Conservation (phyloP, 1,284 basidiomycete genomes). For the Puccinia polysora region DNA sequence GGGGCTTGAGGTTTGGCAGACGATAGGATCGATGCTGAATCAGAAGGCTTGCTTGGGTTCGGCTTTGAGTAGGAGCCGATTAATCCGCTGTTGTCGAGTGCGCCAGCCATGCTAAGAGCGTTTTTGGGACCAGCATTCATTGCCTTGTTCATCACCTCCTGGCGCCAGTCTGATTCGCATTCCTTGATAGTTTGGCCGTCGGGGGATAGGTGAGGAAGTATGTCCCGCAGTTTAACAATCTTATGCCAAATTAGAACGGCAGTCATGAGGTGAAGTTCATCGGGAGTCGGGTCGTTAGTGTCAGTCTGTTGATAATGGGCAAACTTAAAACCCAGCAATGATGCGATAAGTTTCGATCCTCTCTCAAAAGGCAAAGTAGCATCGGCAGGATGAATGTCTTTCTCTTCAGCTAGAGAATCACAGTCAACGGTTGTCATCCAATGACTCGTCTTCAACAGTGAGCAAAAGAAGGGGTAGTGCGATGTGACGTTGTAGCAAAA, state of each 20-base stretch:
- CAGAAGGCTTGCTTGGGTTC: constrained; percentile 44
- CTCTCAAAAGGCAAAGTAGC: constrained; percentile 46
- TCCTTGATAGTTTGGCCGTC: constrained; percentile 48
- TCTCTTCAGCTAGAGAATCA: constrained; percentile 21
- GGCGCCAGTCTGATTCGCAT: constrained; percentile 33
- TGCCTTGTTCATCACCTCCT: constrained; percentile 34
- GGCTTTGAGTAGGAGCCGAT: constrained; percentile 3
- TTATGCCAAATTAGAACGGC: constrained; percentile 84
- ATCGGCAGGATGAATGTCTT: constrained; percentile 10
- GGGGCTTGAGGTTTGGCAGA: constrained; percentile 55
- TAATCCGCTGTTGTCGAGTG: not conserved
- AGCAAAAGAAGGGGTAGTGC: constrained; percentile 87
- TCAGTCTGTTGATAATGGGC: constrained; percentile 71
- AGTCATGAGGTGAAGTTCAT: constrained; percentile 71
- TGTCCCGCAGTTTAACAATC: constrained; percentile 74
- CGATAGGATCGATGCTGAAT: not conserved
- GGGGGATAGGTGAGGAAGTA: constrained; percentile 71
- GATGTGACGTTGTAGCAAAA: constrained; percentile 73
- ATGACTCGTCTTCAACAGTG: constrained; percentile 74
- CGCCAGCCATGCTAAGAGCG: constrained; percentile 45
- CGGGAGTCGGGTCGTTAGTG: constrained; percentile 61
- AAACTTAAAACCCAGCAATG: constrained; percentile 95
- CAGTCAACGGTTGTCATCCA: constrained; percentile 58
- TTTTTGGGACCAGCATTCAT: constrained; percentile 12
- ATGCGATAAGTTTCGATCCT: constrained; percentile 67